Evolutionary conservation across 1,284 basidiomycete species (phyloP), one percentile per base, ranked within the genome.

Genomic region (Sanguinoderma infundibulare): DNA sequence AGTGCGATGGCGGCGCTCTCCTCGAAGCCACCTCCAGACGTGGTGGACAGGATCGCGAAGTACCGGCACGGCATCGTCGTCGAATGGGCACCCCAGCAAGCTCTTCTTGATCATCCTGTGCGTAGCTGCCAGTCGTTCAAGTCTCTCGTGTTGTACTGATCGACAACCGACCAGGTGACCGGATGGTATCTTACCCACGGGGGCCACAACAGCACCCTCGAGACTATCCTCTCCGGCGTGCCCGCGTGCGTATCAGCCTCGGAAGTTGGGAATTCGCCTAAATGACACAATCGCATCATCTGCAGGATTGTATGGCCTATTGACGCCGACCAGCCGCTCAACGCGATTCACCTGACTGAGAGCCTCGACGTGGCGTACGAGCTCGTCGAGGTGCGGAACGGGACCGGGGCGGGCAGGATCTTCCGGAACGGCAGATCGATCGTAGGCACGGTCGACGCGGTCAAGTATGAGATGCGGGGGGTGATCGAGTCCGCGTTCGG

Each of bases 181-280:
- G 59, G 59, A 8, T 71, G 69, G 69, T 69, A 62, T 50, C 55
- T 71, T 35, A 63, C 64, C 10, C 70, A 71, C 34, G 61, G 67
- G 17, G 70, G 69, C 1, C 69, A 69, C 17, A 70, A 68, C 61
- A 60, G 66, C 35, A 49, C 60, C 3, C 46, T 67, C 7, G 70
- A 71, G 47, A 28, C 68, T 5, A 59, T 68, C 22, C 26, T 15
- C 3, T 53, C 60, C 2, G 67, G 67, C 8, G 63, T 71, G 3
- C 70, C 67, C 2, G 63, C 61, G 57, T 57, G 17, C 36, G 30
- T 24, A 2, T n/a, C 34, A n/a, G n/a, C n/a, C n/a, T n/a, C n/a
- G n/a, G n/a, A n/a, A n/a, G n/a, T n/a, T n/a, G n/a, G n/a, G 20
- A 12, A 8, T 51, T n/a, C n/a, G n/a, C n/a, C n/a, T n/a, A n/a